These are phyloP conservation scores for Bretziella fagacearum DNA, from an alignment of 2,329 filamentous ascomycete species.

Conservation along the genomic window DNA sequence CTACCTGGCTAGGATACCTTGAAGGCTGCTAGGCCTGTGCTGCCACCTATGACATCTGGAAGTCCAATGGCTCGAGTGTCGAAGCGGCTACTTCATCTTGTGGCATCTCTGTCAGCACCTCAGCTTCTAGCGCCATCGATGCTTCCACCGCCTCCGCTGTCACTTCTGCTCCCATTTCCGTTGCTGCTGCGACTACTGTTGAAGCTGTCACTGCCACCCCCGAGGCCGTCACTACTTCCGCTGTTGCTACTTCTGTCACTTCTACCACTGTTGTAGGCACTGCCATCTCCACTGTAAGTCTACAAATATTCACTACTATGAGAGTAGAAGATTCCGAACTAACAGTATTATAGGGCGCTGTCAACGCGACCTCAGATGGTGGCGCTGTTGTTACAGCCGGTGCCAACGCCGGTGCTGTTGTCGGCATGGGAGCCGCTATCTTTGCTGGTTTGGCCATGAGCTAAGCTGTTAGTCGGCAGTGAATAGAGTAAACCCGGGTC, in stretches of 20 bases:
- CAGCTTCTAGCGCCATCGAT: background rate
- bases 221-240: background rate
- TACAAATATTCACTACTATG: background rate
- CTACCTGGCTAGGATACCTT: slow-evolving; percentile 26
- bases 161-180: background rate
- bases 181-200: background rate
- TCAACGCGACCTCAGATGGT: background rate
- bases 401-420: slow-evolving; percentile 2
- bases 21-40: slow-evolving; percentile 30
- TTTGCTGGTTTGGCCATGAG: slow-evolving; percentile 8
- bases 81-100: slow-evolving; percentile 23
- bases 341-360: slow-evolving; percentile 1
- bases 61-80: slow-evolving; percentile 26
- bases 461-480: background rate
- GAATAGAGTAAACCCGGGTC: background rate
- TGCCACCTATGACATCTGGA: slow-evolving; percentile 27
- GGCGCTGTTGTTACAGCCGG: slow-evolving; percentile 9
- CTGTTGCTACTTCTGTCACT: background rate
- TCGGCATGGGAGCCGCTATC: slow-evolving; percentile 8
- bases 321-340: too few species aligned
- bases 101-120: slow-evolving; percentile 15
- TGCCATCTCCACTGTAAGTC: slow-evolving; percentile 9
- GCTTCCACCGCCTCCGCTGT: background rate
- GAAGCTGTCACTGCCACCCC: slow-evolving; percentile 1
- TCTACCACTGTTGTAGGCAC: background rate